Base-by-base conservation (phyloP, 1,139 yeast species). In the Zygoascus hellenicus region DNA sequence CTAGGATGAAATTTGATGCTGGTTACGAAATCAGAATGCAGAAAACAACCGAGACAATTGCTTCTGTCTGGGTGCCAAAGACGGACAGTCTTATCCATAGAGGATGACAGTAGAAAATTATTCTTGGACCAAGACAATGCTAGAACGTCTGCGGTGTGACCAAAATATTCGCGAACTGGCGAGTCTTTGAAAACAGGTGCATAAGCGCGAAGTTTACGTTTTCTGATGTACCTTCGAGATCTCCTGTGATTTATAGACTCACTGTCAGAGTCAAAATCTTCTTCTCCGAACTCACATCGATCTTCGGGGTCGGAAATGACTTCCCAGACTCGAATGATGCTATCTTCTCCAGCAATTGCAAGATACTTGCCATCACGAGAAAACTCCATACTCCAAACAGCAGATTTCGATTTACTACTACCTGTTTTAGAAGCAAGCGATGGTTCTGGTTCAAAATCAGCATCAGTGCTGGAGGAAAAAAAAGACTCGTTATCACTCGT, bases 101-200 rank as follows among this genome's bases (percentile, higher is more conserved):
- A 83, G 2, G 95, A 83, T 0, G 95, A 75, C 1, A 89, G 62
- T 30, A 90, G 64, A 54, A 90, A 90, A 59, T 83, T 83, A 65
- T 89, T 89, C 56, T 83, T 84, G 48, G 95, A 83, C 97, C 97
- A 90, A 58, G 87, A 87, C 38, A 90, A 62, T 9, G 86, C 79
- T 32, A 88, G 66, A 22, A 90, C 74, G 52, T 87, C 84, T 43
- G 77, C 77, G 0, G 76, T 66, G 63, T 90, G 97, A 22, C 88
- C 95, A 42, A 63, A 66, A 52, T 80, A 83, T 15, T 75, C 74
- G 29, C 78, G 71, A 11, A 74, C 63, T 0, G 97, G 96, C 26
- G 64, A 64, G n/a, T 80, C 77, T 56, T 81, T 83, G 62, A 90
- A 89, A 0, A 90, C 87, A 0, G 96, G 94, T 0, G 95, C 95